phyloP scores from a whole-genome alignment of 768 basidiomycete species.

The Panaeolus papilionaceus region DNA sequence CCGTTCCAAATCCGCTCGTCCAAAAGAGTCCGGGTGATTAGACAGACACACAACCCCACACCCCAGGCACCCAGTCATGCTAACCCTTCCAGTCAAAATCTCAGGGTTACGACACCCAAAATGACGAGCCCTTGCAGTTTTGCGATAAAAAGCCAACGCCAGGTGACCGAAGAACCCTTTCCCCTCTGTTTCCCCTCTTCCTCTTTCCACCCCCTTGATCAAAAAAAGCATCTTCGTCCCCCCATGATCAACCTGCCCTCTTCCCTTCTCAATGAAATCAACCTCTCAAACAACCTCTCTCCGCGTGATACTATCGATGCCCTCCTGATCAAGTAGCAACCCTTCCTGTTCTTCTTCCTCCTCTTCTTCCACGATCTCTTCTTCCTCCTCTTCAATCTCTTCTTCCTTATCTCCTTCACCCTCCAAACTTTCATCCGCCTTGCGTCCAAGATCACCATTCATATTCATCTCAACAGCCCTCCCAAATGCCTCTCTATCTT shows the following conservation, averaged over 20 bases:
- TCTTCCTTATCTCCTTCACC: constrained; percentile 20
- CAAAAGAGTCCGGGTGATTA: background rate
- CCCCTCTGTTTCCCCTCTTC: background rate
- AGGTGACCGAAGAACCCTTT: background rate
- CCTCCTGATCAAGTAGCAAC: constrained; percentile 33
- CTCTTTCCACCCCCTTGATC: background rate
- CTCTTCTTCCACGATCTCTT: constrained; percentile 24
- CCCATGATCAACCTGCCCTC: background rate
- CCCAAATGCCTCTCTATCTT: background rate
- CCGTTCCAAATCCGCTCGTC: background rate
- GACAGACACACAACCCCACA: background rate
- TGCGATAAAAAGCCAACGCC: background rate
- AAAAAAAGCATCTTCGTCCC: background rate
- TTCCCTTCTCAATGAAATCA: background rate
- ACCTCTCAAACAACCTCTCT: constrained; percentile 30
- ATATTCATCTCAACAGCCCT: background rate
- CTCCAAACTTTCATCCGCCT: constrained; percentile 23
- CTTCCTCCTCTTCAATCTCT: constrained; percentile 23
- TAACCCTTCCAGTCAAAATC: background rate
- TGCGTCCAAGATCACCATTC: background rate
- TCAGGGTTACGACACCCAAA: background rate
- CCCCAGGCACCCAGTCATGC: background rate
- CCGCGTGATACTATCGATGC: constrained; percentile 34
- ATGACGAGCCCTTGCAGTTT: background rate
- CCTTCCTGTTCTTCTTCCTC: constrained; percentile 31